phyloP scores from a whole-genome alignment of 441 rosid genomes.

The Erodium chrysanthum region DNA sequence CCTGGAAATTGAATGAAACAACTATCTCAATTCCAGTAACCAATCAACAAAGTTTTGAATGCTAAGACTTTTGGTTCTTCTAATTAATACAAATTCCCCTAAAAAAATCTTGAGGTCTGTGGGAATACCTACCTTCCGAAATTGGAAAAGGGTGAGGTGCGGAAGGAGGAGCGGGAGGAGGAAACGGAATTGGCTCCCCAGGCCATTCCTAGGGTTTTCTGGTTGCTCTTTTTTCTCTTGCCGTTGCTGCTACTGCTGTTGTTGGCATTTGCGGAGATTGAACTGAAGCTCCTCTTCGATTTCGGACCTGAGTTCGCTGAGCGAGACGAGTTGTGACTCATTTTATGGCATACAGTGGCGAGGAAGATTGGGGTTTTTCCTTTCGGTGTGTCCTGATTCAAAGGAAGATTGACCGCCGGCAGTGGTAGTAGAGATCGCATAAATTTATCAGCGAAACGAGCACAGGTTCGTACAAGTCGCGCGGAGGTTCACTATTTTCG shows the following conservation, averaged over 20 bases:
- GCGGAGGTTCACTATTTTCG: no score
- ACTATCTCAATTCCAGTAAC: not conserved
- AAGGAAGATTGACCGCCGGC: slow-evolving; percentile 17
- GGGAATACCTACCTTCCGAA: slow-evolving; percentile 73
- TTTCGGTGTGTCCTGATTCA: slow-evolving; percentile 13
- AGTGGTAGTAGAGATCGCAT: no score
- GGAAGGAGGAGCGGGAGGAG: slow-evolving; percentile 65
- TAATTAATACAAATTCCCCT: not conserved
- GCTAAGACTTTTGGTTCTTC: not conserved
- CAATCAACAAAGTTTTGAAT: not conserved
- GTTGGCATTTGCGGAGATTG: slow-evolving; percentile 30
- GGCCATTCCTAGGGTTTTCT: slow-evolving; percentile 84
- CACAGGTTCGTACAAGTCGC: no score
- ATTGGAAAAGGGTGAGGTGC: slow-evolving; percentile 61
- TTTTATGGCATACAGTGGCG: slow-evolving; percentile 16
- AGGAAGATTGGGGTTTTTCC: not conserved
- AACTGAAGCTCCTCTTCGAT: slow-evolving; percentile 53
- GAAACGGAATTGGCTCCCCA: slow-evolving; percentile 77
- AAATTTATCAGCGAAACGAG: no score
- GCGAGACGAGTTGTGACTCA: slow-evolving; percentile 39
- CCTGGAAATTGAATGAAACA: not conserved
- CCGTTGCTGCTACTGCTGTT: slow-evolving; percentile 20
- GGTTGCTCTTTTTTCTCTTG: slow-evolving; percentile 42
- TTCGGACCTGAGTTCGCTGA: slow-evolving; percentile 33
- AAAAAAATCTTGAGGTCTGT: not conserved